Percentiles rank a stretch among this genome's conserved stretches.
Evolutionary conservation across 2,329 filamentous ascomycete species (phyloP).

Genomic region (Colletotrichum godetiae): DNA sequence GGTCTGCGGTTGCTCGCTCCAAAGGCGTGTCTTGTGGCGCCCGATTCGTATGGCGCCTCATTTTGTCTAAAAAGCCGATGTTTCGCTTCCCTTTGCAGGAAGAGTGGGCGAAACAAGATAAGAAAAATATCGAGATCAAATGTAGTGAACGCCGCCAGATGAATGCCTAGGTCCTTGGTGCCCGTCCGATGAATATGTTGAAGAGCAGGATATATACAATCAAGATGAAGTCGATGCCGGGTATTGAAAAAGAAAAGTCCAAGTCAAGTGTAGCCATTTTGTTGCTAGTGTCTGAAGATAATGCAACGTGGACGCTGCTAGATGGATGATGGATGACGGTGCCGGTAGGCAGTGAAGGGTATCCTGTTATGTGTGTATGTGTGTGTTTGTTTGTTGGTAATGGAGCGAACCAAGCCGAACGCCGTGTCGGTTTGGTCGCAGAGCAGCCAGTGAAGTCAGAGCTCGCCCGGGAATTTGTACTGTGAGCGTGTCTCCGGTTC

Average conservation of each 20-base stretch:
- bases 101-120: not conserved
- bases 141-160: conserved; percentile 32
- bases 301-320: not conserved
- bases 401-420: not conserved
- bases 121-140: conserved; percentile 2
- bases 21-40: not conserved
- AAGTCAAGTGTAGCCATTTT: conserved; percentile 17
- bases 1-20: conserved; percentile 14
- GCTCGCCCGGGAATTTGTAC: conserved; percentile 11
- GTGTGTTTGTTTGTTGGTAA: not conserved
- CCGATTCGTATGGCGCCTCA: not conserved
- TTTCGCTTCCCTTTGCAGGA: not conserved
- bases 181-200: conserved; percentile 20
- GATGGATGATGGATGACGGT: not conserved
- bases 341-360: not conserved
- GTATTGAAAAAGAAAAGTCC: conserved; percentile 28
- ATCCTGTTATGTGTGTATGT: not conserved
- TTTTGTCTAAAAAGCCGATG: conserved; percentile 1
- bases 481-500: not conserved
- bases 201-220: conserved; percentile 35
- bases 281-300: conserved; percentile 22
- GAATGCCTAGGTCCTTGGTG: conserved; percentile 32
- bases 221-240: conserved; percentile 25
- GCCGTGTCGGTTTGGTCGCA: not conserved
- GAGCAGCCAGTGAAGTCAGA: not conserved